These are phyloP conservation scores for Datura wrightii DNA, from an alignment of 257 asterid genomes.

Conservation along the genomic window DNA sequence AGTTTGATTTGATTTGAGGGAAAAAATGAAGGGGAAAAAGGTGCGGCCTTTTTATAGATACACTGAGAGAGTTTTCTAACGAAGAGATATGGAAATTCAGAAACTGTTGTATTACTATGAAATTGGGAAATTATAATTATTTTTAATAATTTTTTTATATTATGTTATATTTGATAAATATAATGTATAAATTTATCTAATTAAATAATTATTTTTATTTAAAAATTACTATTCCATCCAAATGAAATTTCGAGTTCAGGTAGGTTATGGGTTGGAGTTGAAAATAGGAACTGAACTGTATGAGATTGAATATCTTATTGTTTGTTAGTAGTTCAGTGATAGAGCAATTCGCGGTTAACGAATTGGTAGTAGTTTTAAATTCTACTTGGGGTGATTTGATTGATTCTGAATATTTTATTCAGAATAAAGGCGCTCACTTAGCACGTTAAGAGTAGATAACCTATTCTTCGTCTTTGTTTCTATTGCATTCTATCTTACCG, in stretches of 20 bases:
- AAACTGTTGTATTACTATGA: too few species aligned
- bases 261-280: background rate
- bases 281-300: background rate
- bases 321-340: too few species aligned
- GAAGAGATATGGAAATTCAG: too few species aligned
- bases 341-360: too few species aligned
- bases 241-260: background rate
- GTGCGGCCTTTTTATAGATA: background rate
- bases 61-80: background rate
- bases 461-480: background rate
- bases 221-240: background rate
- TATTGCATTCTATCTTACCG: background rate
- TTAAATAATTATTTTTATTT: too few species aligned
- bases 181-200: too few species aligned
- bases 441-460: background rate
- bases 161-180: too few species aligned
- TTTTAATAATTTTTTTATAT: too few species aligned
- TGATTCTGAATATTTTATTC: background rate
- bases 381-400: background rate
- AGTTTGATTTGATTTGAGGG: background rate
- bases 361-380: too few species aligned
- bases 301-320: background rate
- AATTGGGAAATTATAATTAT: too few species aligned
- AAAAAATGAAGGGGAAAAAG: background rate
- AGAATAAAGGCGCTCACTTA: background rate